Percentiles rank a stretch among this genome's conserved stretches.
Evolutionary conservation across 148 eudicot species (phyloP).

Genomic region (Pouteria glomerata): DNA sequence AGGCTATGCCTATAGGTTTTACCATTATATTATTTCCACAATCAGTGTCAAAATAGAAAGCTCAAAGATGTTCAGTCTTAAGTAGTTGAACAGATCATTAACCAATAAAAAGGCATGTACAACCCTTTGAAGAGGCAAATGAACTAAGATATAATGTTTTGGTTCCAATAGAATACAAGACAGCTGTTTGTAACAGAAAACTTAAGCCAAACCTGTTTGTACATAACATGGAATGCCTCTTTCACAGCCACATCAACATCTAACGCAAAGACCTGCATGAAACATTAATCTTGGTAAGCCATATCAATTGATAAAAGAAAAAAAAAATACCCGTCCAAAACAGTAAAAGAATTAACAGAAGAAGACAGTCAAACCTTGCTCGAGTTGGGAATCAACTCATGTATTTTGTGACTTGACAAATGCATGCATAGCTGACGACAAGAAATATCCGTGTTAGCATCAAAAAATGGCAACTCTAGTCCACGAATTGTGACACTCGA

Average conservation of each 20-base stretch:
- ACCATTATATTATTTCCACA: background rate
- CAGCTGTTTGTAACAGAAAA: background rate
- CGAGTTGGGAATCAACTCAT: conserved; percentile 41
- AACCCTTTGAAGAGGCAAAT: background rate
- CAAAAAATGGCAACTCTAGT: conserved; percentile 18
- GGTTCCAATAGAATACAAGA: background rate
- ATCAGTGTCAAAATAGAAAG: background rate
- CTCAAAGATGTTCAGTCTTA: background rate
- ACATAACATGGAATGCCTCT: conserved; percentile 33
- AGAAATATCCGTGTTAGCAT: conserved; percentile 20
- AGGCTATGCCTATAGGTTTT: background rate
- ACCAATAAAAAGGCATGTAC: background rate
- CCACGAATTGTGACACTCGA: conserved; percentile 12
- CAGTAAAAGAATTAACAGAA: background rate
- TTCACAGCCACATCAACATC: conserved; percentile 30
- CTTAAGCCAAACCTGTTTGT: conserved; percentile 24
- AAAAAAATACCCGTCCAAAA: background rate
- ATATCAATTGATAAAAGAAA: background rate
- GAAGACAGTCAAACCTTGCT: conserved; percentile 29
- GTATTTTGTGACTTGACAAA: conserved; percentile 24
- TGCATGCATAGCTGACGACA: conserved; percentile 27
- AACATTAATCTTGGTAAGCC: background rate
- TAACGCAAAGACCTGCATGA: conserved; percentile 27
- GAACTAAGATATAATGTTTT: background rate
- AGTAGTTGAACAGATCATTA: background rate